Evolutionary conservation across 2,329 filamentous ascomycete species (phyloP), one percentile per base, ranked within the genome.

Genomic region (Elsinoe arachidis): DNA sequence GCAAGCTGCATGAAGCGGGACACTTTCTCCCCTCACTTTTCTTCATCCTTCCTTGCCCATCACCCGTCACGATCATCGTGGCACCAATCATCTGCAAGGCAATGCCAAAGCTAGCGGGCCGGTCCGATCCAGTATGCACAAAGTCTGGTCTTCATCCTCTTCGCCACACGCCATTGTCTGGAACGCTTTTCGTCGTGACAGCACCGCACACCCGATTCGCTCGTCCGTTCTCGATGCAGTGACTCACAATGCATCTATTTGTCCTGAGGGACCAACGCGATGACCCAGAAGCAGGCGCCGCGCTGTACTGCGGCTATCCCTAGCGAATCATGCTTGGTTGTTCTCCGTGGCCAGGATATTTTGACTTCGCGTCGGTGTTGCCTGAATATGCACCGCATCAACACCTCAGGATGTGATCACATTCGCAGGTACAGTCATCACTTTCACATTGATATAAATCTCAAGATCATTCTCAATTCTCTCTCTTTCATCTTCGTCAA

Each of bases 81-180:
- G 65, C 67, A 51, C 61, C 65, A 35, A 63, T 58, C 43, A 59
- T 66, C 10, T 59, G 60, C 11, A 60, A 60, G 38, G 60, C 63
- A 23, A 58, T 66, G 30, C 62, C 62, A 34, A 38, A 54, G 21
- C 52, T 47, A 38, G 38, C 44, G 26, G 26, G 14, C 47, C 33
- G 11, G 53, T 66, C 57, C 34, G 49, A 15, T 34, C 49, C 49
- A 30, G 37, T 7, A 12, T 26, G 49, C 37, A 21, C 34, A 12
- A 41, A 15, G 11, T 26, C 12, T 34, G 37, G 11, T 41, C 19
- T 17, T 55, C 17, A 37, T 30, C 54, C 43, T 41, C 54, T 38
- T 57, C 54, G 54, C 54, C 58, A 51, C 34, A 41, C 52, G 47
- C 55, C 49, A 35, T 51, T 47, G 54, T 55, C 49, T 54, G n/a